Evolutionary conservation across 352 stramenopile genomes (phyloP), one percentile per base, ranked within the genome.

Genomic region (Pythium oligandrum): DNA sequence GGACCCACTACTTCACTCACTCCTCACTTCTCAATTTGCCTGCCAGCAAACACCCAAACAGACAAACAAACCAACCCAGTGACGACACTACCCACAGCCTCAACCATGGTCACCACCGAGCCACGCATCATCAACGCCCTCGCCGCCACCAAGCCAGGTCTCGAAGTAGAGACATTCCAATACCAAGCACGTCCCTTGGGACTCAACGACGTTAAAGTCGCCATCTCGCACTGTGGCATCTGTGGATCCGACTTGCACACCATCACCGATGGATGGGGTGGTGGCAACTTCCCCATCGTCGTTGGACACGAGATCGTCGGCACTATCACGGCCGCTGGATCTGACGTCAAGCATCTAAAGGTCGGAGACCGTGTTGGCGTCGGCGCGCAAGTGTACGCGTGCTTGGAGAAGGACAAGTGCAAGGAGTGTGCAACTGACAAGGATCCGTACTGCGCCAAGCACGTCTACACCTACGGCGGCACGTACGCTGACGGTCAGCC

Each of bases 351-450:
- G 36, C 63, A 75, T 26, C 73, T 93, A 44, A 66, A 74, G 39
- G 77, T 91, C 4, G 87, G 87, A 9, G 80, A 95, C 61, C 56
- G 67, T 11, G 83, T 90, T 2, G 86, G 86, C 39, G 83, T 96
- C 37, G 86, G 86, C 30, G 84, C 75, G 8, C 75, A 92, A 50
- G 80, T 86, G 30, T 84, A 73, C 55, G 71, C 68, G 7, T 96
- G 86, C 56, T 50, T 70, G 17, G 69, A 80, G 46, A 76, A 88
- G 51, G 57, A 87, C 66, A 60, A 62, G 7, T 96, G 87, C 68
- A 66, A 74, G 7, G 46, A 77, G 33, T 96, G 88, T 57, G 51
- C 71, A 44, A 44, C 48, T 8, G 73, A 76, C 12, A 31, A 64
- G 5, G 78, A 96, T 57, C 53, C 88, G 26, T 77, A 85, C 54